Conservation (phyloP, 305 asterid species). For the Solanum hybrid region DNA sequence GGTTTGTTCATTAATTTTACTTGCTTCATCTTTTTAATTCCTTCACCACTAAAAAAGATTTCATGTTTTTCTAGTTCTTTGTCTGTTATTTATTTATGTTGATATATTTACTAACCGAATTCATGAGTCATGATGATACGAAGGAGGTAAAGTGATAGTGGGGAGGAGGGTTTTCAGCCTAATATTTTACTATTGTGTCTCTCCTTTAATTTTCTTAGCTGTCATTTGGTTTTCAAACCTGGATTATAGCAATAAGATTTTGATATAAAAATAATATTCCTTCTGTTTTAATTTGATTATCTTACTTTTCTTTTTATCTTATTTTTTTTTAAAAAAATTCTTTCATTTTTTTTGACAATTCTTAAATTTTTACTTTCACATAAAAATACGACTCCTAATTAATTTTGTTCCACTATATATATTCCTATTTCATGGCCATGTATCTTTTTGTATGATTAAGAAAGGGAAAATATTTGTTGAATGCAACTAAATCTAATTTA, state of each 20-base stretch:
- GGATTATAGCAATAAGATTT: too few relatives aligned
- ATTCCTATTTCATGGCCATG: neutral
- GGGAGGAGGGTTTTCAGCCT: neutral
- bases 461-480: too few relatives aligned
- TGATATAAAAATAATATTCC: too few relatives aligned
- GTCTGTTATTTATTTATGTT: neutral
- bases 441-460: neutral
- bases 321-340: too few relatives aligned
- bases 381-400: neutral
- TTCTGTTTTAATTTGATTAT: too few relatives aligned
- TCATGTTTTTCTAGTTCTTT: neutral
- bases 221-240: neutral
- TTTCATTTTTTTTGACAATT: too few relatives aligned
- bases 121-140: neutral
- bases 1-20: neutral
- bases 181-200: neutral
- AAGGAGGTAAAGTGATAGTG: neutral
- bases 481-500: too few relatives aligned
- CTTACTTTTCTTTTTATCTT: too few relatives aligned
- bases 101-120: neutral
- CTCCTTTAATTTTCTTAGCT: neutral
- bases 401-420: neutral
- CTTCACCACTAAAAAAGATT: neutral
- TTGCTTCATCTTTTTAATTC: too few relatives aligned
- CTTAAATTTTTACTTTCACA: neutral